Base-by-base conservation (phyloP, 2,329 filamentous ascomycete species). In the Hypocreales sp. region DNA sequence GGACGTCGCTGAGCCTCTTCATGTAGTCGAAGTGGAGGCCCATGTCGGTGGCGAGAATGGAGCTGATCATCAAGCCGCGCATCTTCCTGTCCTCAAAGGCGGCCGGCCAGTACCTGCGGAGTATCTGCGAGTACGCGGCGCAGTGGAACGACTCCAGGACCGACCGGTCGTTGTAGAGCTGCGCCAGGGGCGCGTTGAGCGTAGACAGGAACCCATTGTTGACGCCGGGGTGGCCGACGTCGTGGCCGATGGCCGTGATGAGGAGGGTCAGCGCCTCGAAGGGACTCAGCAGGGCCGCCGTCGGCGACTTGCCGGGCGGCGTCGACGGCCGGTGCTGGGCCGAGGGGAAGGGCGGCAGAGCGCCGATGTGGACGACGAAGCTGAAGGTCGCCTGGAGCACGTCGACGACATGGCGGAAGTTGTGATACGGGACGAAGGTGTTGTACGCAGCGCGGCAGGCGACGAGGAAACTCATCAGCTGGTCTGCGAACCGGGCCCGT, bases 21-120 rank as follows among this genome's bases (percentile, higher is more conserved):
- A 95, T 95, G 51, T 94, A 98, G 42, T 92, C 84, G 42, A 92
- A 92, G 53, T 98, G 90, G 6, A 93, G 57, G 7, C 84, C 84
- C 90, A 98, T 98, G 45, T 98, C 90, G 0, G 90, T 98, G 3
- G 90, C 83, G 15, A 98, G 60, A 33, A 98, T 95, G n/a, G 83
- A 90, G 49, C 83, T 93, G 42, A 94, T 95, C 77, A 95, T 90
- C 6, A 93, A 60, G 39, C 77, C 79, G 30, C 87, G 75, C 67
- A 95, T 81, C 31, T 74, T 74, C 25, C 66, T 64, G 41, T 90
- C 77, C 36, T 77, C 66, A 40, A 92, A 92, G 3, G 78, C 79
- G 4, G 69, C 62, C 0, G 86, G 83, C 90, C 90, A 98, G 49
- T 95, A 77, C 26, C 84, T 72, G 26, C 87, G 78, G 22, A 98